Percentiles rank a stretch among this genome's conserved stretches.
These are phyloP conservation scores for Orbilia quercus DNA, from an alignment of 2,329 filamentous ascomycete species.

Conservation along the genomic window DNA sequence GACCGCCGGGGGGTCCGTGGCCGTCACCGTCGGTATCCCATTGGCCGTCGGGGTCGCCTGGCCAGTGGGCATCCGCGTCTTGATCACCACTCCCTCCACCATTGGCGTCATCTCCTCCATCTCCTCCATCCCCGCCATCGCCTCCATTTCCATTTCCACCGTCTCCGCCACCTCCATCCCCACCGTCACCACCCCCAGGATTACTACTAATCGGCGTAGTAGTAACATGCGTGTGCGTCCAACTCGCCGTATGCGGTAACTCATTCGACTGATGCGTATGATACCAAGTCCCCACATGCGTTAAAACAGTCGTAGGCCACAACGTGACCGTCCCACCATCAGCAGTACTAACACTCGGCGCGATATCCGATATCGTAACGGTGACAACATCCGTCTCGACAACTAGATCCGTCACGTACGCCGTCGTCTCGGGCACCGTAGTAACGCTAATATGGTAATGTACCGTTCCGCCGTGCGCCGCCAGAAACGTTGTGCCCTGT, in stretches of 20 bases:
- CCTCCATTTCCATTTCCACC: no score
- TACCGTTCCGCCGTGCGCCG: constrained; percentile 23
- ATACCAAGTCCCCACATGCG: constrained; percentile 35
- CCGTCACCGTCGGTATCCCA: no score
- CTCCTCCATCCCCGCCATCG: no score
- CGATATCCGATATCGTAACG: constrained; percentile 29
- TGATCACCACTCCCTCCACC: no score
- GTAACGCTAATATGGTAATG: constrained; percentile 30
- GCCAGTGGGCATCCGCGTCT: no score
- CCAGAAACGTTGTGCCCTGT: constrained; percentile 9
- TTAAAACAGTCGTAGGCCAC: constrained; percentile 8
- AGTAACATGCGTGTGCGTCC: constrained; percentile 38
- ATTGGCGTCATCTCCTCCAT: no score
- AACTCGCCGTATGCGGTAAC: constrained; percentile 21
- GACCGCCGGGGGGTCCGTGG: no score
- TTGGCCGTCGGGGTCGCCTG: no score
- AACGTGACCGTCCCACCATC: neutral
- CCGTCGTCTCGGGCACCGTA: constrained; percentile 29
- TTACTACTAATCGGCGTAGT: no score
- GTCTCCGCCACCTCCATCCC: no score
- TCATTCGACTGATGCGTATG: constrained; percentile 37
- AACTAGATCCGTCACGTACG: constrained; percentile 11
- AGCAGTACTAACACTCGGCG: neutral
- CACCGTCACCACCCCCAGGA: no score
- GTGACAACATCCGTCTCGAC: constrained; percentile 26